Percentiles rank a stretch among this genome's conserved stretches.
These are phyloP conservation scores for Leccinum ochraceum DNA, from an alignment of 768 basidiomycete species.

Conservation along the genomic window DNA sequence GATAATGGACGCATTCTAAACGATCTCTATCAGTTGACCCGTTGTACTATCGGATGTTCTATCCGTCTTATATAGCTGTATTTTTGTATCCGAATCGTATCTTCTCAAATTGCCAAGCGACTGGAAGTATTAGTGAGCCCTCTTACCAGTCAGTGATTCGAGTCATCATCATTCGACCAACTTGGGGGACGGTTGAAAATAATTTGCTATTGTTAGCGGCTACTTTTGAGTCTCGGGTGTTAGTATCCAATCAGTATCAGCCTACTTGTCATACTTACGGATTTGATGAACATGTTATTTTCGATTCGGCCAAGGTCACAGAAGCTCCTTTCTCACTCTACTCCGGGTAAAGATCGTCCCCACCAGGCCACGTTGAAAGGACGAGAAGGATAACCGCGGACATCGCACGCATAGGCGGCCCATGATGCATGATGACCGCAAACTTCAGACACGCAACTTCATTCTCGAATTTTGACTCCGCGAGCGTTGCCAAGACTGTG, in stretches of 20 bases:
- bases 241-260: too few species aligned
- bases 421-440: background rate
- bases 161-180: too few species aligned
- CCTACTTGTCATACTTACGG: too few species aligned
- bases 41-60: background rate
- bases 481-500: too few species aligned
- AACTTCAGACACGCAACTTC: background rate
- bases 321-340: background rate
- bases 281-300: background rate
- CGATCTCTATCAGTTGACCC: background rate
- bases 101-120: background rate
- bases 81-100: background rate
- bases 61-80: background rate
- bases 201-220: too few species aligned
- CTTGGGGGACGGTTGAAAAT: too few species aligned
- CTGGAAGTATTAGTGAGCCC: background rate
- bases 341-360: too few species aligned
- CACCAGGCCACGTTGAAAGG: background rate
- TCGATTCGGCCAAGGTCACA: background rate
- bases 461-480: background rate
- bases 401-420: background rate
- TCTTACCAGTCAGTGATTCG: too few species aligned
- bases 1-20: background rate
- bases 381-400: background rate
- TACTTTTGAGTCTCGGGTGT: too few species aligned